Base-by-base conservation (phyloP, 2,329 filamentous ascomycete genomes). In the Sclerotinia subarctica region DNA sequence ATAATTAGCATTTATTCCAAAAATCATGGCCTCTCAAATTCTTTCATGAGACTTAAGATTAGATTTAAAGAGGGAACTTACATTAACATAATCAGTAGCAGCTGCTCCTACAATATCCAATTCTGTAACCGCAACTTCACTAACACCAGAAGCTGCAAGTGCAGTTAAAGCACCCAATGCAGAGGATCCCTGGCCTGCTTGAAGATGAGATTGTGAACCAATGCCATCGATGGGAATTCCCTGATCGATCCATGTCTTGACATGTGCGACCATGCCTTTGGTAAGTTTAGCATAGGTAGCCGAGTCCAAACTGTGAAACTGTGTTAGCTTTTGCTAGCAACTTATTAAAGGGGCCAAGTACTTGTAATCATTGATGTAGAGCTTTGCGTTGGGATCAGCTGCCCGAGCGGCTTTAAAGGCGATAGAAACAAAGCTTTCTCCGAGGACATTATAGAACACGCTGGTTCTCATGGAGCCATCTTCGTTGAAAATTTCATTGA, bases 351-450 rank as follows among this genome's bases (percentile, higher is more conserved):
- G 0, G 81, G 81, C 24, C 32, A 54, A 32, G 6, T 70, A 74
- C 73, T 90, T 90, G 79, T 84, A 86, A 77, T 93, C 90, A 78
- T 93, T 93, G 80, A 92, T 90, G 81, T 91, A 93, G 51, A 93
- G 82, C 79, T 89, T 89, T 3, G 87, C 88, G 67, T 78, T 74
- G 2, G 90, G 88, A 76, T 92, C 90, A 19, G 88, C 89, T 11
- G 82, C 82, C 64, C 85, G 84, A 26, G 90, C 90, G 15, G 90
- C 86, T 64, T 85, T 82, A 80, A 92, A 93, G 47, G 90, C 90
- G 73, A 90, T 89, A 29, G 82, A 81, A 65, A 93, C 86, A 75
- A 89, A 92, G 77, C 85, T 84, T 79, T 91, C 88, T 56, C 90
- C 89, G 5, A 92, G 83, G 2, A 92, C 85, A 35, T 85, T 82